Conservation (phyloP, 2,329 filamentous ascomycete genomes). For the Stagonosporopsis tanaceti region DNA sequence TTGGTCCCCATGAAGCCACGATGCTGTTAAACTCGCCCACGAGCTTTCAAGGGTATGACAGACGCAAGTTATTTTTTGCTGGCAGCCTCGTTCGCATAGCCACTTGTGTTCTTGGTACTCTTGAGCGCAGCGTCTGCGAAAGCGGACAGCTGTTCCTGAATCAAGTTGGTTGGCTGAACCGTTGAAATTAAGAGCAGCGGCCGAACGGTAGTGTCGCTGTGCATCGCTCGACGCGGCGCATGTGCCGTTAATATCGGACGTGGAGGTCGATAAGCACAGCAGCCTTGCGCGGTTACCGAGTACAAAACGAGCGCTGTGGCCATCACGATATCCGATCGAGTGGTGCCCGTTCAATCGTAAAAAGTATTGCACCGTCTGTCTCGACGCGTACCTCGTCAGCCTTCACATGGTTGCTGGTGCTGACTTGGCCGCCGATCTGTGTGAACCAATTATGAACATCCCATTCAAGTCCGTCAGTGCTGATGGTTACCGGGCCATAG, state of each 20-base stretch:
- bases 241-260: neutral
- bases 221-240: neutral
- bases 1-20: neutral
- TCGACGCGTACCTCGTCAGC: constrained; percentile 50
- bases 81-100: neutral
- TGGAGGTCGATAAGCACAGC: neutral
- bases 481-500: constrained; percentile 78
- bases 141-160: neutral
- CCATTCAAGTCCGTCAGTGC: constrained; percentile 85
- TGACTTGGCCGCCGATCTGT: constrained; percentile 57
- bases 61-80: neutral
- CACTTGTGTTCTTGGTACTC: neutral
- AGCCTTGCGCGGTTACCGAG: neutral
- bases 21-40: neutral
- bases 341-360: constrained; percentile 55
- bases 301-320: neutral
- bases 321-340: neutral
- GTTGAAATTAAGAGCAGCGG: constrained; percentile 1
- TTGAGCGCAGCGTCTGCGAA: neutral
- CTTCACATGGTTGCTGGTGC: constrained; percentile 60
- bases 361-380: constrained; percentile 55
- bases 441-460: constrained; percentile 84
- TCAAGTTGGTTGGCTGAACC: neutral
- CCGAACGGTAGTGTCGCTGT: neutral
- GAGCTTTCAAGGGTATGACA: neutral